Evolutionary conservation across 495 filamentous ascomycete species (phyloP).

Genomic region (Delitschia confertaspora): DNA sequence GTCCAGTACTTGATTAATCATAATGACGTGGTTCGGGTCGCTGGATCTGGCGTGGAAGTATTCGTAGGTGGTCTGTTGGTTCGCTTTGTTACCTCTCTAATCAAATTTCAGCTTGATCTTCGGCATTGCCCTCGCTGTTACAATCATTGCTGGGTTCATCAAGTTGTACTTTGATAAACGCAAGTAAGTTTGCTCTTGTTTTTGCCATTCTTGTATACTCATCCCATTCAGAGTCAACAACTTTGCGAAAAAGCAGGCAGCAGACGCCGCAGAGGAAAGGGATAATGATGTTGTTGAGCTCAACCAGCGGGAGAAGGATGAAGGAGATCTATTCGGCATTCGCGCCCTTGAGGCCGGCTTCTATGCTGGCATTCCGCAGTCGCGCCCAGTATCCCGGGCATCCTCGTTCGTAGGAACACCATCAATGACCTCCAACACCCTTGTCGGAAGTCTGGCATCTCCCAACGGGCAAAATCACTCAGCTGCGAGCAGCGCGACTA

Average conservation of each 20-base stretch:
- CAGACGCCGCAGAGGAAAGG: conserved; percentile 20
- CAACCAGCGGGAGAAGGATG: conserved; percentile 36
- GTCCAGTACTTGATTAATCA: background rate
- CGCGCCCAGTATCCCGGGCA: conserved; percentile 35
- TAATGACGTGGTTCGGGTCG: conserved; percentile 17
- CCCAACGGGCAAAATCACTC: conserved; percentile 15
- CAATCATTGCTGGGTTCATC: conserved; percentile 11
- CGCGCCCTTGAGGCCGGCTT: conserved; percentile 40
- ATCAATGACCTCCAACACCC: conserved; percentile 17
- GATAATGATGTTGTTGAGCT: conserved; percentile 33
- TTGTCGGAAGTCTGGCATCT: conserved; percentile 7
- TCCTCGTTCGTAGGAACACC: conserved; percentile 9
- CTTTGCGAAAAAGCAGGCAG: conserved; percentile 14
- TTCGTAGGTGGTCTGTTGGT: conserved; percentile 3
- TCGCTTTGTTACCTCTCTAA: background rate
- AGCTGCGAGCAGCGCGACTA: conserved; percentile 18
- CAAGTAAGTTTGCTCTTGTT: conserved; percentile 17
- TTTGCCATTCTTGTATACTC: too few species aligned
- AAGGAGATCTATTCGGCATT: conserved; percentile 41
- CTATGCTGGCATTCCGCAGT: conserved; percentile 41
- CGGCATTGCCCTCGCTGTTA: conserved; percentile 13
- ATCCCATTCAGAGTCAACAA: conserved; percentile 28
- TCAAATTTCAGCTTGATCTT: conserved; percentile 16
- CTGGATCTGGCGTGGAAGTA: conserved; percentile 22
- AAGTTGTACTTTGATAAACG: conserved; percentile 17